phyloP scores from a whole-genome alignment of 768 basidiomycete species.

The Trametes punicea region DNA sequence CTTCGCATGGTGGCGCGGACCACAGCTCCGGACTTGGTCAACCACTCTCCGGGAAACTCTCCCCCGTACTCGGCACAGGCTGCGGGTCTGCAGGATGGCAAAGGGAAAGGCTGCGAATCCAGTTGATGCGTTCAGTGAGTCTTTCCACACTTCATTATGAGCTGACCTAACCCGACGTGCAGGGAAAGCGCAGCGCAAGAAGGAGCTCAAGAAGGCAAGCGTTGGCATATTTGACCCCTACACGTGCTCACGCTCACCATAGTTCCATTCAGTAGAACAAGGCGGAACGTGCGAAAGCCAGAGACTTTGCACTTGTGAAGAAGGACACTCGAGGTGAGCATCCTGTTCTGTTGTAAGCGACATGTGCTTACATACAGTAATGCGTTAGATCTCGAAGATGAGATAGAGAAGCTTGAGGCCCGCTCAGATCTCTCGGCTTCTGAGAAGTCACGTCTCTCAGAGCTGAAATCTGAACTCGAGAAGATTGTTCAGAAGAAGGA shows the following conservation, averaged over 20 bases:
- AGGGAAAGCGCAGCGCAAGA: conserved; percentile 93
- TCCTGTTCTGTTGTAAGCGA: not conserved
- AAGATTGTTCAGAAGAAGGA: conserved; percentile 85
- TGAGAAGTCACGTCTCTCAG: conserved; percentile 65
- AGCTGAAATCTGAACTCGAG: conserved; percentile 74
- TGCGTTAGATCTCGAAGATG: conserved; percentile 75
- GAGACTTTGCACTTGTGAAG: conserved; percentile 91
- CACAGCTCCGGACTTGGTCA: not conserved
- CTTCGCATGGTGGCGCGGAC: conserved; percentile 3
- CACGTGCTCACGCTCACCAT: not conserved
- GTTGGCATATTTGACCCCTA: not conserved
- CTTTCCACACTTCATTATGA: not conserved
- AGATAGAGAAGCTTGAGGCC: conserved; percentile 66
- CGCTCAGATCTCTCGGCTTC: conserved; percentile 38
- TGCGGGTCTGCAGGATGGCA: conserved; percentile 66
- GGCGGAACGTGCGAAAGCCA: conserved; percentile 69
- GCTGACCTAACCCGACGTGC: not conserved
- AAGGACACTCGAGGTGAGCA: conserved; percentile 81
- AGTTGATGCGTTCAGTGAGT: conserved; percentile 88
- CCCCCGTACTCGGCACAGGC: not conserved
- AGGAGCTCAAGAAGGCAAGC: conserved; percentile 91
- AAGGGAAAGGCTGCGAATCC: conserved; percentile 89
- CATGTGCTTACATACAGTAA: not conserved
- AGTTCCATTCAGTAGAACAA: conserved; percentile 79
- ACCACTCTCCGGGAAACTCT: not conserved